Percentiles rank a stretch among this genome's conserved stretches.
Conservation (phyloP, 371 early-diverging fungal species). For the Nematocida sp. region DNA sequence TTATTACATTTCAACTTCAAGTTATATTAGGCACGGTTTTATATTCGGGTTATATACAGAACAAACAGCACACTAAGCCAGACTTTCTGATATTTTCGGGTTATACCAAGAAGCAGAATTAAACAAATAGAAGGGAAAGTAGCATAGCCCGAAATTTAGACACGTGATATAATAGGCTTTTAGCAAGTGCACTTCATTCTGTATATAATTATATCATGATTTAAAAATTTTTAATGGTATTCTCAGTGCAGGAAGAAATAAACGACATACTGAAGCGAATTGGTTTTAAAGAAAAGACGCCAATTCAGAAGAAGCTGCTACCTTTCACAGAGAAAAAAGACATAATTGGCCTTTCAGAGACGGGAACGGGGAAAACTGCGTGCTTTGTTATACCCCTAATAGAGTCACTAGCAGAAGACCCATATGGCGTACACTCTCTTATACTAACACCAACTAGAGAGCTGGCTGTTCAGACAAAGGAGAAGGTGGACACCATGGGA, state of each 20-base stretch:
- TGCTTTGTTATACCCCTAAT: constrained; percentile 89
- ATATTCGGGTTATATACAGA: too few relatives aligned
- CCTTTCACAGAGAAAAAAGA: constrained; percentile 90
- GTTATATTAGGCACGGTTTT: too few relatives aligned
- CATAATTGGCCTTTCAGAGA: constrained; percentile 92
- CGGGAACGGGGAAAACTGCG: constrained; percentile 94
- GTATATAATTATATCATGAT: constrained; percentile 12
- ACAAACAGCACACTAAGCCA: too few relatives aligned
- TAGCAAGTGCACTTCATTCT: not conserved
- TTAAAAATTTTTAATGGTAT: constrained; percentile 66
- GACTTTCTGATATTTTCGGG: too few relatives aligned
- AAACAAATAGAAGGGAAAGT: too few relatives aligned
- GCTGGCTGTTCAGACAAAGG: constrained; percentile 87
- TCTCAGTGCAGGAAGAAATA: constrained; percentile 76
- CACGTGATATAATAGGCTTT: too few relatives aligned
- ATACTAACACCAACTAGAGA: constrained; percentile 92
- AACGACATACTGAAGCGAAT: constrained; percentile 75
- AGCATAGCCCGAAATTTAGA: too few relatives aligned
- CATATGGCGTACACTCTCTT: constrained; percentile 72
- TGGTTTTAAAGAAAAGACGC: constrained; percentile 83
- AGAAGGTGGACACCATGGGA: constrained; percentile 85
- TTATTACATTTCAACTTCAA: too few relatives aligned
- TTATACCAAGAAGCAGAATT: too few relatives aligned
- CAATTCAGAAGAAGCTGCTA: constrained; percentile 96
- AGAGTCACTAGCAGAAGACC: constrained; percentile 86